These are phyloP conservation scores for Malus sylvestris DNA, from an alignment of 306 rosid species.

Conservation along the genomic window DNA sequence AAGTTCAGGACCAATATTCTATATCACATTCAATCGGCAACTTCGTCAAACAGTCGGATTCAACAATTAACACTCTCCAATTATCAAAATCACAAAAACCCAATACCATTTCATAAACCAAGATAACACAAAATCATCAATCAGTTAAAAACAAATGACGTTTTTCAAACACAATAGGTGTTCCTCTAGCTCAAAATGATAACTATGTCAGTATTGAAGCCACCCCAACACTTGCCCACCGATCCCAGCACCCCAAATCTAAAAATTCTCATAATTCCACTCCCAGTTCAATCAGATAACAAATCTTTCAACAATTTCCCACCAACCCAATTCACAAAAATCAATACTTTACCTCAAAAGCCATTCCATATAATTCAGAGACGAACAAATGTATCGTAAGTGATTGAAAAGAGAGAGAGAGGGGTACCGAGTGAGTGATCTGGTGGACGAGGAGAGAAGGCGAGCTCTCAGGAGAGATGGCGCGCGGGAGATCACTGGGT, in stretches of 20 bases:
- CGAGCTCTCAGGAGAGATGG: constrained; percentile 46
- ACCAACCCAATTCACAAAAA: constrained; percentile 5
- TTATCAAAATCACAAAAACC: background rate
- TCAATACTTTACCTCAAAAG: background rate
- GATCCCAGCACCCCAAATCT: background rate
- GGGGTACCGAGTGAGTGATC: constrained; percentile 57
- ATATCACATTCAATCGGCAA: background rate
- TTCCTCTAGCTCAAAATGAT: background rate
- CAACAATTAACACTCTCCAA: background rate
- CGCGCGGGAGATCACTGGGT: constrained; percentile 59
- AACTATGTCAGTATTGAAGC: background rate
- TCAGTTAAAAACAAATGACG: background rate
- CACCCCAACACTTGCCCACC: background rate
- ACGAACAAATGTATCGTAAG: background rate
- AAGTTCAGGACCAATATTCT: background rate
- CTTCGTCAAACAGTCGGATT: background rate
- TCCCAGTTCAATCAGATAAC: constrained; percentile 7
- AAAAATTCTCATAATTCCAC: background rate
- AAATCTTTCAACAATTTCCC: background rate
- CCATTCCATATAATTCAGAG: background rate
- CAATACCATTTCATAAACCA: background rate
- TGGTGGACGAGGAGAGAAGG: constrained; percentile 43
- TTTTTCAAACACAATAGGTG: background rate
- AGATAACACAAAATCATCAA: background rate
- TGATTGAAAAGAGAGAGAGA: background rate